Percentiles rank a stretch among this genome's conserved stretches.
Evolutionary conservation across 805 yeast species (phyloP).

Genomic region (Pichia eremophila): DNA sequence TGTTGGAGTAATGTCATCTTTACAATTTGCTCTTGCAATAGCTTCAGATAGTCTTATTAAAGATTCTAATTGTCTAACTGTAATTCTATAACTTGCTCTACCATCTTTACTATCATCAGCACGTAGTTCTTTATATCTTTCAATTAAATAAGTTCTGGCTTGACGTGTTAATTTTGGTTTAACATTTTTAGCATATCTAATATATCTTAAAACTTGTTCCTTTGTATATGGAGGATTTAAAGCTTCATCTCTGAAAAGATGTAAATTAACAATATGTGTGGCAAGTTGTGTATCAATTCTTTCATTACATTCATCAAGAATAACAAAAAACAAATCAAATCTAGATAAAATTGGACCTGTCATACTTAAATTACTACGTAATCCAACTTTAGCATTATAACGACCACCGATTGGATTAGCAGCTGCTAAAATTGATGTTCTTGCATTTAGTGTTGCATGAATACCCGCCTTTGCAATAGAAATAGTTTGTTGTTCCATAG

Average conservation of each 20-base stretch:
- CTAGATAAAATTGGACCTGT: slow-evolving; percentile 98
- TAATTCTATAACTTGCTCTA: slow-evolving; percentile 81
- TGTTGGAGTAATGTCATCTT: slow-evolving; percentile 71
- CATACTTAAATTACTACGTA: slow-evolving; percentile 84
- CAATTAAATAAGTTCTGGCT: slow-evolving; percentile 69
- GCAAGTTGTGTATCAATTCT: slow-evolving; percentile 84
- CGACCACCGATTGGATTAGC: slow-evolving; percentile 98
- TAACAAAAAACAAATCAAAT: slow-evolving; percentile 90
- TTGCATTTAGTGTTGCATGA: slow-evolving; percentile 93
- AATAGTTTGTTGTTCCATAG: slow-evolving; percentile 99
- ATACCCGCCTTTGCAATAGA: slow-evolving; percentile 98
- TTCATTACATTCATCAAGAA: slow-evolving; percentile 91
- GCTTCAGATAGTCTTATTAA: slow-evolving; percentile 92
- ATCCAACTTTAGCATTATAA: slow-evolving; percentile 76
- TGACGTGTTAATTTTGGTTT: slow-evolving; percentile 79
- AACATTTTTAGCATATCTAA: slow-evolving; percentile 86
- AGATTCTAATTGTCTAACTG: slow-evolving; percentile 93
- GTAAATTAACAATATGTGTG: slow-evolving; percentile 84
- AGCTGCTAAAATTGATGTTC: slow-evolving; percentile 96
- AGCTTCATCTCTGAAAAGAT: slow-evolving; percentile 84
- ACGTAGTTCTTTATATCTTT: slow-evolving; percentile 76
- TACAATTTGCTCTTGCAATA: slow-evolving; percentile 93
- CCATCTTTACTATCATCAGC: slow-evolving; percentile 88
- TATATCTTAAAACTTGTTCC: slow-evolving; percentile 80
- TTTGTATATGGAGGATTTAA: slow-evolving; percentile 83